Percentiles rank a stretch among this genome's conserved stretches.
phyloP scores from a whole-genome alignment of 1,139 yeast genomes.

The Chernovozyma sophiae-reginae region DNA sequence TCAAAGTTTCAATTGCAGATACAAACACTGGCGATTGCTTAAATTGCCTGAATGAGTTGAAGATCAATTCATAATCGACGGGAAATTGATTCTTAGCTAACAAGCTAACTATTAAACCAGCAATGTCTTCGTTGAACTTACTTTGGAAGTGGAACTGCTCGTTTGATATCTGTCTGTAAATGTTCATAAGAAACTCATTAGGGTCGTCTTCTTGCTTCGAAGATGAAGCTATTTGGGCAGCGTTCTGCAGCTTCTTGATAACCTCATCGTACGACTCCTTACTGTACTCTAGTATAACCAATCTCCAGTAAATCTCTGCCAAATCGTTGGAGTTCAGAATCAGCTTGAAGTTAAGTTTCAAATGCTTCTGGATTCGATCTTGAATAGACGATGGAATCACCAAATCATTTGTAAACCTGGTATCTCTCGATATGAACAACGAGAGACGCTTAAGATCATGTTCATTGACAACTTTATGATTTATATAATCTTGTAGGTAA shows the following conservation, averaged over 20 bases:
- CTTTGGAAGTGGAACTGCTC: not conserved
- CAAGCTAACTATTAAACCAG: slow-evolving; percentile 12
- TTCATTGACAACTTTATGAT: slow-evolving; percentile 25
- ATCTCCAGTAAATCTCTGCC: slow-evolving; percentile 38
- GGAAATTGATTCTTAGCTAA: slow-evolving; percentile 7
- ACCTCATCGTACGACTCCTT: slow-evolving; percentile 1
- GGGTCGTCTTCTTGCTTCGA: not conserved
- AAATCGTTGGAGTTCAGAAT: slow-evolving; percentile 16
- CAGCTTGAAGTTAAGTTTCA: slow-evolving; percentile 8
- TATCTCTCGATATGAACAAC: slow-evolving; percentile 33
- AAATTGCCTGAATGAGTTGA: not conserved
- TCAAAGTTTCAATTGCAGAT: slow-evolving; percentile 5
- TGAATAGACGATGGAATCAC: slow-evolving; percentile 13
- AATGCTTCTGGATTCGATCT: slow-evolving; percentile 9
- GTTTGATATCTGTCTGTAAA: not conserved
- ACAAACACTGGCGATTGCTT: slow-evolving; percentile 3
- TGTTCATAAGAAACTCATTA: slow-evolving; percentile 9
- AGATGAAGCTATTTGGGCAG: too few species aligned
- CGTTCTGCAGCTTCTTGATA: not conserved
- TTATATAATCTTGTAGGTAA: slow-evolving; percentile 48
- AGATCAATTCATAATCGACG: not conserved
- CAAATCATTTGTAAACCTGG: slow-evolving; percentile 9
- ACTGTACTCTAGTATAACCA: slow-evolving; percentile 24
- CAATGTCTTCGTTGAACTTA: slow-evolving; percentile 13
- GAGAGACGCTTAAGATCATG: slow-evolving; percentile 34